Conservation (phyloP, 495 filamentous ascomycete genomes). For the Cercophora scortea region DNA sequence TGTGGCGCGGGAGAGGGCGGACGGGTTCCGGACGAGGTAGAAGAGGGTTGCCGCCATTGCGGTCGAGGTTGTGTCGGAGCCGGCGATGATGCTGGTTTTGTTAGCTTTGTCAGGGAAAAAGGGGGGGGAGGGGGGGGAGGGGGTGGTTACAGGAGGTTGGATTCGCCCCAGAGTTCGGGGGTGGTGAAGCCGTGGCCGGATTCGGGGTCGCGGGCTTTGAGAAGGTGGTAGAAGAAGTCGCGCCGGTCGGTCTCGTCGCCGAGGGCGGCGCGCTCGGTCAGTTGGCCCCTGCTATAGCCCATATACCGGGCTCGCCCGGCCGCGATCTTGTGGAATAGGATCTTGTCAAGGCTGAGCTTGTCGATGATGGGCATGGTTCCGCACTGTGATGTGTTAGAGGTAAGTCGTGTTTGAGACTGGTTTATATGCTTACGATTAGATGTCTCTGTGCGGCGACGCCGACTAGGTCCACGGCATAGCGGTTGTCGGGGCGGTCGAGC, state of each 20-base stretch:
- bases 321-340: slow-evolving; percentile 51
- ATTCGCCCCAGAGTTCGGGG: slow-evolving; percentile 63
- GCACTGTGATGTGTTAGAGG: slow-evolving; percentile 27
- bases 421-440: slow-evolving; percentile 38
- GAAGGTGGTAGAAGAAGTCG: slow-evolving; percentile 56
- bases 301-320: slow-evolving; percentile 45
- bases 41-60: slow-evolving; percentile 58
- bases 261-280: slow-evolving; percentile 46
- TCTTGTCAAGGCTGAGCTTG: slow-evolving; percentile 47
- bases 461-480: slow-evolving; percentile 50
- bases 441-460: slow-evolving; percentile 48
- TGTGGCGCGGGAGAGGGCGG: slow-evolving; percentile 39
- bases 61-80: slow-evolving; percentile 57
- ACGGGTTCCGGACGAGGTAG: slow-evolving; percentile 54
- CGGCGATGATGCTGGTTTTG: slow-evolving; percentile 40
- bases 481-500: slow-evolving; percentile 52
- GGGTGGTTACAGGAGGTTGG: slow-evolving; percentile 51
- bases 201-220: slow-evolving; percentile 51
- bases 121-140: slow-evolving; percentile 16
- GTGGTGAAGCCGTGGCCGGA: slow-evolving; percentile 57
- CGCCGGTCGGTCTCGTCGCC: slow-evolving; percentile 52
- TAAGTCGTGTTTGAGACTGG: background rate
- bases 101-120: background rate
- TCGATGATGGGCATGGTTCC: slow-evolving; percentile 49
- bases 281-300: slow-evolving; percentile 46